These are phyloP conservation scores for Prunus yedoensis DNA, from an alignment of 331 rosid species.

Conservation along the genomic window DNA sequence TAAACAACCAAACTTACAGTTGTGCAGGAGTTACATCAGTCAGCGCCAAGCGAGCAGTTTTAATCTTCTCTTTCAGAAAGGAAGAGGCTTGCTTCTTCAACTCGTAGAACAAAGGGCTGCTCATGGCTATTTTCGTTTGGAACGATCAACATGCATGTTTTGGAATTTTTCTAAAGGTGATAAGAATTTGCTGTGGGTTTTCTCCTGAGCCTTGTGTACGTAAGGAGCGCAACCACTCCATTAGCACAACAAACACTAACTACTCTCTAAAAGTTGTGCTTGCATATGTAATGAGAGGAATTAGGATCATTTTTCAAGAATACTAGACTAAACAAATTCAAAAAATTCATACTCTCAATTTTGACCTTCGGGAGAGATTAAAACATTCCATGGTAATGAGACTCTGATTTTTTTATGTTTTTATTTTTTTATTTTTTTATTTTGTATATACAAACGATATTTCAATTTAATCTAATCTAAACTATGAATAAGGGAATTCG, in stretches of 20 bases:
- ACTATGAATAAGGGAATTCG: too few relatives aligned
- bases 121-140: constrained; percentile 36
- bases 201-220: constrained; percentile 28
- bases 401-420: too few relatives aligned
- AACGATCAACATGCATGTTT: neutral
- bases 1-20: constrained; percentile 44
- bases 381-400: neutral
- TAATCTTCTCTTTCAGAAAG: constrained; percentile 62
- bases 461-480: too few relatives aligned
- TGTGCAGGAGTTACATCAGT: constrained; percentile 71
- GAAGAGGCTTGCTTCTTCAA: constrained; percentile 69
- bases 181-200: neutral
- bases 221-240: constrained; percentile 63
- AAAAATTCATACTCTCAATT: neutral
- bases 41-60: constrained; percentile 58
- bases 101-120: constrained; percentile 47
- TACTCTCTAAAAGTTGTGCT: constrained; percentile 17
- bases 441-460: too few relatives aligned
- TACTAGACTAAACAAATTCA: neutral
- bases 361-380: neutral
- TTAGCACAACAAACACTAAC: constrained; percentile 29
- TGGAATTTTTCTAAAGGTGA: constrained; percentile 15
- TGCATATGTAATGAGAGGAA: constrained; percentile 30
- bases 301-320: neutral
- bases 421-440: too few relatives aligned